Evolutionary conservation across 768 basidiomycete genomes (phyloP), one percentile per base, ranked within the genome.

Genomic region (Termitomyces sp.): DNA sequence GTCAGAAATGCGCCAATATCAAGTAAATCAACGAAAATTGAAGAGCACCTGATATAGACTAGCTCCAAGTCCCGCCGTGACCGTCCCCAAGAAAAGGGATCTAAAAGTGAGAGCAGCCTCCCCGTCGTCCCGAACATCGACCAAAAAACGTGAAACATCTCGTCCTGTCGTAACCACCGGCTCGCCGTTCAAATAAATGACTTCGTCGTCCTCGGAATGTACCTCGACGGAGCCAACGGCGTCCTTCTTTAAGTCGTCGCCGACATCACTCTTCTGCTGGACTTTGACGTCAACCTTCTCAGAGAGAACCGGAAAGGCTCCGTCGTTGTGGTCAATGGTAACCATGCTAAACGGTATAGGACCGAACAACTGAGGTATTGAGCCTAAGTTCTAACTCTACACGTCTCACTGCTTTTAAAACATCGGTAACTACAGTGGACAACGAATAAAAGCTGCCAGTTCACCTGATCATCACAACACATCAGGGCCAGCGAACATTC

Each of bases 31-130:
- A 32, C 5, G 19, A 12, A 34, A 43, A 51, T 31, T n/a, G 23
- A 29, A n/a, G 58, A 71, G 14, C 54, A 82, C 82, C 77, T 86
- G 82, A 54, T 70, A 72, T 41, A 86, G 69, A 7, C 82, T 77
- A n/a, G 85, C 82, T 8, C 82, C 82, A 25, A 86, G 70, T 11
- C 79, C 83, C 21, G 83, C 82, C 60, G 84, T 74, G 0, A 81
- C 56, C 0, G 84, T 84, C 3, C 83, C 84, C n/a, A 85, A 64
- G 32, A 80, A 63, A 14, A 82, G 59, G 4, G 84, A 85, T 25
- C 84, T 73, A 62, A 86, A 78, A 0, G 83, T 85, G 27, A 85
- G 64, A 1, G 84, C 76, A 17, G 73, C 69, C 51, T 84, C 84
- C 12, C 76, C 80, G 62, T 85, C 83, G 66, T 86, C 85, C 25